phyloP scores from a whole-genome alignment of 345 rosid genomes.

The Hypericum perforatum region DNA sequence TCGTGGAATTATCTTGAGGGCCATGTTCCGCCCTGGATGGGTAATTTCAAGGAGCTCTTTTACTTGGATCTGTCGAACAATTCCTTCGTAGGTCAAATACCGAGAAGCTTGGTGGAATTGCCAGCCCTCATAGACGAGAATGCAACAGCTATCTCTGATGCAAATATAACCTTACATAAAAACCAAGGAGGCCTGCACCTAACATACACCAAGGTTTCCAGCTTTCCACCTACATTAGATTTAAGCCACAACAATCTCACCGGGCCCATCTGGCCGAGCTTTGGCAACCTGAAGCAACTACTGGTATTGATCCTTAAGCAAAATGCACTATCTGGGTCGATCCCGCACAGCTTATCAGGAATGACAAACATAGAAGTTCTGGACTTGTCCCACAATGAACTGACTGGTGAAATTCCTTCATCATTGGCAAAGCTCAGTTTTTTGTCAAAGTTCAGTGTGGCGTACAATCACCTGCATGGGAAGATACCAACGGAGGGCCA shows the following conservation, averaged over 20 bases:
- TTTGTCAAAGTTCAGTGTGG: conserved; percentile 50
- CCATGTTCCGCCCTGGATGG: conserved; percentile 48
- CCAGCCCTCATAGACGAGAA: conserved; percentile 32
- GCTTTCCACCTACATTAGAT: conserved; percentile 12
- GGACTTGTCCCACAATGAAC: conserved; percentile 18
- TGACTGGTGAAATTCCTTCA: conserved; percentile 13
- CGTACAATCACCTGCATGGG: conserved; percentile 46
- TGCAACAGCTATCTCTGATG: conserved; percentile 13
- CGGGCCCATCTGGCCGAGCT: conserved; percentile 16
- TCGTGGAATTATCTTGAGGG: conserved; percentile 63
- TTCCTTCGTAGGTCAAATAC: conserved; percentile 45
- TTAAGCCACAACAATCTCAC: conserved; percentile 11
- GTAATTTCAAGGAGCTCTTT: conserved; percentile 34
- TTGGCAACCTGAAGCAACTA: conserved; percentile 14
- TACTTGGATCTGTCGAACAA: conserved; percentile 66
- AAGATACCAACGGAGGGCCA: conserved; percentile 54
- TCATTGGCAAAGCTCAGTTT: conserved; percentile 23
- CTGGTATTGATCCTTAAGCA: conserved; percentile 9
- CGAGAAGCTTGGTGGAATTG: conserved; percentile 37
- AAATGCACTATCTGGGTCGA: conserved; percentile 12
- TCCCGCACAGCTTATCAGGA: conserved; percentile 17
- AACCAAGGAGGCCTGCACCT: no score
- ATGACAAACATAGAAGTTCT: conserved; percentile 17
- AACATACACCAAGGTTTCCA: no score
- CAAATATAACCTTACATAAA: no score